Evolutionary conservation across 2,329 filamentous ascomycete genomes (phyloP), one percentile per base, ranked within the genome.

Genomic region (Curvularia verruculosa): DNA sequence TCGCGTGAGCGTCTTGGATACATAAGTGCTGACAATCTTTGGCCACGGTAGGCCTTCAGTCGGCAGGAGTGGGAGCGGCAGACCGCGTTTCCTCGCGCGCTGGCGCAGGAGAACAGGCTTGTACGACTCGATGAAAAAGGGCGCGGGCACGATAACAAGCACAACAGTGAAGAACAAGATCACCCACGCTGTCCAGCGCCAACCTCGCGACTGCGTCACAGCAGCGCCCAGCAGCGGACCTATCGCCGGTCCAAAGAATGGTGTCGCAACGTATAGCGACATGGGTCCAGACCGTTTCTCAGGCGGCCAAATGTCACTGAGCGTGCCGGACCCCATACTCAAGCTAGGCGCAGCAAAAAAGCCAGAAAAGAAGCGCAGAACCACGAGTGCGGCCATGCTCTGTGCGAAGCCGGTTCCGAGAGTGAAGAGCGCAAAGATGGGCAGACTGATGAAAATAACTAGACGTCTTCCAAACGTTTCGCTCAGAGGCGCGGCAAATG

Each of bases 401-500:
- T 90, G 87, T 58, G 75, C 73, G 24, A 80, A 74, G 0, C 79
- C 78, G 9, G 77, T 69, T 1, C 78, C 79, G 0, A 80, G 58
- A 0, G 74, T 75, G 58, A 82, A 79, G 5, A 82, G 83, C 3
- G 85, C 85, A 7, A 86, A 89, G 46, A 85, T 82, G 5, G 83
- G 86, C 55, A 90, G 82, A 46, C 85, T 86, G 73, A 89, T 87
- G 62, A 91, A 74, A 56, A 87, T 87, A 71, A 92, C 91, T 21
- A 89, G 73, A 31, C 85, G 81, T 26, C 90, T 84, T 36, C 90
- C 90, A 65, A 82, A 85, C 36, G 89, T 79, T 77, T 94, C 90
- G 1, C 87, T 90, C 4, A 92, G 77, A 0, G 90, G 90, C 2
- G 89, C 89, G 80, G 88, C 90, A 21, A 92, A 79, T 0, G 85